A percentile compares a stretch with the other conserved stretches of the same genome.
phyloP scores from a whole-genome alignment of 73 alveolate genomes.

The Durusdinium trenchii region DNA sequence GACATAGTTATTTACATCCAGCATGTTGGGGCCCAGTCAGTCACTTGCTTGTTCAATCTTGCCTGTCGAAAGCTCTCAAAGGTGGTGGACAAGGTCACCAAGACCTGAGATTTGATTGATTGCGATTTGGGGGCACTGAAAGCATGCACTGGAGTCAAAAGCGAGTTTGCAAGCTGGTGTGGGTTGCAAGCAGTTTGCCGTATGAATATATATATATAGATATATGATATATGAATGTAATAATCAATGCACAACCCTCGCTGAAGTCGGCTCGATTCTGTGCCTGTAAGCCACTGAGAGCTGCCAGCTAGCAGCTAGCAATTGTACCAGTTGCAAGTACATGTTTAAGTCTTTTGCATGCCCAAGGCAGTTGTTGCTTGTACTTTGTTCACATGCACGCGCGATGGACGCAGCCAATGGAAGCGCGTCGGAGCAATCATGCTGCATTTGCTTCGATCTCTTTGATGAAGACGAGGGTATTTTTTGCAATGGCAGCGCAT shows the following conservation, averaged over 20 bases:
- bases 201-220: too few species aligned
- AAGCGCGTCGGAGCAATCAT: not conserved
- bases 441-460: constrained; percentile 38
- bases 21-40: not conserved
- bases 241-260: too few species aligned
- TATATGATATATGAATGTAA: too few species aligned
- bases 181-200: not conserved
- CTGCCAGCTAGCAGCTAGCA: not conserved
- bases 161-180: not conserved
- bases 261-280: too few species aligned
- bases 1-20: not conserved
- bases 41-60: not conserved
- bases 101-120: constrained; percentile 9
- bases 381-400: not conserved
- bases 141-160: not conserved
- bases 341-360: not conserved
- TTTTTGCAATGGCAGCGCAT: not conserved
- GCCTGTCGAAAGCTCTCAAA: not conserved
- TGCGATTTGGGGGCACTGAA: not conserved
- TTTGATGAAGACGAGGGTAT: not conserved
- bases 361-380: not conserved
- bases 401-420: constrained; percentile 14
- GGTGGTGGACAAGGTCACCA: constrained; percentile 93
- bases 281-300: too few species aligned
- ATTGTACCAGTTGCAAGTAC: not conserved